Conservation (phyloP, 2,329 filamentous ascomycete genomes). For the Aspergillus jensenii region DNA sequence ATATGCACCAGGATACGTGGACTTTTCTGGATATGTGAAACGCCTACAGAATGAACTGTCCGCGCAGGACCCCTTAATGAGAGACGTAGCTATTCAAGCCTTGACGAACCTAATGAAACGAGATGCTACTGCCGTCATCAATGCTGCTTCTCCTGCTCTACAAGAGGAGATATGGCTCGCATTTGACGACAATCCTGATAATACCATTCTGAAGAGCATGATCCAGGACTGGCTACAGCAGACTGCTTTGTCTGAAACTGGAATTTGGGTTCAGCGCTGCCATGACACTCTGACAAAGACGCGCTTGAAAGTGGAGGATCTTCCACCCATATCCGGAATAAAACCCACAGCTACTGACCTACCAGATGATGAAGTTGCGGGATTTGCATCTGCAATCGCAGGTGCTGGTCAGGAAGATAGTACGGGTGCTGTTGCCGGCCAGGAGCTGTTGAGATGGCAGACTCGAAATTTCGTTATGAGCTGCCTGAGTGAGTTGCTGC, state of each 20-base stretch:
- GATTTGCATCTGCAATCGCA: slow-evolving; percentile 77
- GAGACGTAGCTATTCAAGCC: slow-evolving; percentile 80
- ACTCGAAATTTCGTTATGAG: slow-evolving; percentile 91
- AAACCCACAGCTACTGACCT: slow-evolving; percentile 66
- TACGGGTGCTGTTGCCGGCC: slow-evolving; percentile 56
- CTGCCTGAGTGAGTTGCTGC: slow-evolving; percentile 79
- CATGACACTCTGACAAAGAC: slow-evolving; percentile 89
- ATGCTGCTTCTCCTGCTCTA: slow-evolving; percentile 71
- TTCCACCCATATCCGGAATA: slow-evolving; percentile 35
- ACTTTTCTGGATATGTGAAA: slow-evolving; percentile 80
- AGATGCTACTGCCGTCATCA: slow-evolving; percentile 78
- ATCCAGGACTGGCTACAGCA: slow-evolving; percentile 92
- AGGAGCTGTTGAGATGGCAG: slow-evolving; percentile 92
- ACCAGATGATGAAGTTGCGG: slow-evolving; percentile 93
- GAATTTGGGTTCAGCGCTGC: slow-evolving; percentile 83
- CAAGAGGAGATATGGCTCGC: slow-evolving; percentile 92
- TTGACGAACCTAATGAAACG: slow-evolving; percentile 94
- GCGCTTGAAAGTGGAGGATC: slow-evolving; percentile 62
- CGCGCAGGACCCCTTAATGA: slow-evolving; percentile 66
- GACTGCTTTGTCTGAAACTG: slow-evolving; percentile 76
- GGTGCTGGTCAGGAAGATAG: slow-evolving; percentile 59
- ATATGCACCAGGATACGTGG: slow-evolving; percentile 84
- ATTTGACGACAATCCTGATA: slow-evolving; percentile 72
- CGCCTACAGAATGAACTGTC: slow-evolving; percentile 75
- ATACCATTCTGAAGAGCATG: slow-evolving; percentile 80